Evolutionary conservation across 768 basidiomycete genomes (phyloP).

Genomic region (Tulasnella sp.): DNA sequence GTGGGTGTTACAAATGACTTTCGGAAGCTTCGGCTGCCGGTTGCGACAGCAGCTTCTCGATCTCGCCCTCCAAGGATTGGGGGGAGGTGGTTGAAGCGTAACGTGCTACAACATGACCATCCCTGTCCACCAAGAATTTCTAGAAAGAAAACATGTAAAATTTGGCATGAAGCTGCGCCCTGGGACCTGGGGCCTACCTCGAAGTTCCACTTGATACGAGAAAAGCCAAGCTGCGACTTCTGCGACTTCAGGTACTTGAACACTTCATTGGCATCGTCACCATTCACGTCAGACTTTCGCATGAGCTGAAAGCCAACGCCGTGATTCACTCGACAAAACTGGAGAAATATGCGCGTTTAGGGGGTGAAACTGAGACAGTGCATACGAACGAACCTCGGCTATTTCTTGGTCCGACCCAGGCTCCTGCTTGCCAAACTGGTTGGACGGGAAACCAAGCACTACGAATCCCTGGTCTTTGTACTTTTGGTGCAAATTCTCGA

Average conservation of each 20-base stretch:
- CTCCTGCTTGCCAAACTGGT: slow-evolving; percentile 53
- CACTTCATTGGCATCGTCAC: slow-evolving; percentile 58
- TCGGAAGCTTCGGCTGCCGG: not conserved
- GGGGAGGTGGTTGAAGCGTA: slow-evolving; percentile 64
- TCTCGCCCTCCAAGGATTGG: slow-evolving; percentile 44
- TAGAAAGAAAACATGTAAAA: not conserved
- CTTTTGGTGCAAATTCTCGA: slow-evolving; percentile 70
- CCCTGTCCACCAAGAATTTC: not conserved
- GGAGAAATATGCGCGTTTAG: slow-evolving; percentile 15
- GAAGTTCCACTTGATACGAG: slow-evolving; percentile 84
- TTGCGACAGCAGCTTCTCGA: slow-evolving; percentile 43
- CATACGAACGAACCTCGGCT: slow-evolving; percentile 25
- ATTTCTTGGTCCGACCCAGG: slow-evolving; percentile 71
- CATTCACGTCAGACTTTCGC: slow-evolving; percentile 91
- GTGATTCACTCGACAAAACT: slow-evolving; percentile 70
- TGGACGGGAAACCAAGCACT: slow-evolving; percentile 85
- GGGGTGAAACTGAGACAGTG: not conserved
- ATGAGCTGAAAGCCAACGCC: slow-evolving; percentile 84
- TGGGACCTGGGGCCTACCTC: slow-evolving; percentile 38
- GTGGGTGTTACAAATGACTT: not conserved
- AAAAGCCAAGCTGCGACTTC: slow-evolving; percentile 60
- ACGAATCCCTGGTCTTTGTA: slow-evolving; percentile 64
- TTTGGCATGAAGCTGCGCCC: not conserved
- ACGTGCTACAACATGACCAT: slow-evolving; percentile 34
- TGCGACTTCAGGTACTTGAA: slow-evolving; percentile 75